Evolutionary conservation across 2,329 filamentous ascomycete genomes (phyloP), one percentile per base, ranked within the genome.

Genomic region (Lachnellula subtilissima): DNA sequence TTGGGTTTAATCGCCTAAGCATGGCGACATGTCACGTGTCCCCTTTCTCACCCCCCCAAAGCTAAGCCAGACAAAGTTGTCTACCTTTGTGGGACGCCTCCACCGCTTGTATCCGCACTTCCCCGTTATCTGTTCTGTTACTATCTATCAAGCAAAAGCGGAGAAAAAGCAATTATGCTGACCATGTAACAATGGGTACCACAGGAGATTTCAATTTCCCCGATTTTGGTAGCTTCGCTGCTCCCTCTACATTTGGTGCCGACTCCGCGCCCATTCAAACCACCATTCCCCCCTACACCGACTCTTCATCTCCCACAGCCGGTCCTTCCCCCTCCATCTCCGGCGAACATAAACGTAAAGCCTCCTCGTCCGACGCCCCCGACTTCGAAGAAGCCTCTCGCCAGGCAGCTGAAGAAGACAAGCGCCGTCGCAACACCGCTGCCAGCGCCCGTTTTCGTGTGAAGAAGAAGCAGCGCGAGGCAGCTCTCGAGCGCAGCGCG

Each of bases 391-490:
- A 91, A 60, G 78, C 83, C 40, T 86, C 87, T 12, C 86, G 88
- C 40, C 64, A 85, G 5, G 87, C 87, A 12, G 90, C 90, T 22
- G 91, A 96, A 72, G 91, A 96, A 73, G 91, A 96, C 71, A 95
- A 95, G 76, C 87, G 91, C 50, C 85, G 90, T 57, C 85, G 91
- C 61, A 96, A 96, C 75, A 95, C 91, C 2, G 91, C 91, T 35
- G 91, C 91, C 54, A 91, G 87, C 63, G 91, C 91, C 17, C 87
- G 91, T 50, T 96, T 96, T 80, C 87, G 91, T 57, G 85, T 94
- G 70, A 96, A 96, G 84, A 96, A 96, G 86, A 96, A 96, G 83
- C 89, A 94, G 75, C 87, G 91, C 50, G 91, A 96, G 76, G 88
- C 92, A 72, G 87, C 89, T 8, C 83, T 95, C 52, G 89, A 93